Evolutionary conservation across 768 basidiomycete species (phyloP).

Genomic region (Russula abietina): DNA sequence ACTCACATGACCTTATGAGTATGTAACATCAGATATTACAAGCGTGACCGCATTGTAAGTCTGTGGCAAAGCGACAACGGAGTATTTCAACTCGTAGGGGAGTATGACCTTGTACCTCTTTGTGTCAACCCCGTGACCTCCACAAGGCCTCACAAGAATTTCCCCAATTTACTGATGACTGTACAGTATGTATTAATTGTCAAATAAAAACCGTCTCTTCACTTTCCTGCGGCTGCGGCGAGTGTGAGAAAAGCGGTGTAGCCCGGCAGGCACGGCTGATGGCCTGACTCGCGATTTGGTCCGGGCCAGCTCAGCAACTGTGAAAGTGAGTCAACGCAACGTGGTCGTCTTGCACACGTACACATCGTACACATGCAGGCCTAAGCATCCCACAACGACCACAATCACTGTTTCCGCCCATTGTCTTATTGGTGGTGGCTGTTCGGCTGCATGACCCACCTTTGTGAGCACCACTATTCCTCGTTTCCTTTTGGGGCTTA

Average conservation of each 20-base stretch:
- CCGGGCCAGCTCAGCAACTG: neutral
- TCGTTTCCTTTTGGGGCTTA: constrained; percentile 22
- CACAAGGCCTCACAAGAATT: too few relatives aligned
- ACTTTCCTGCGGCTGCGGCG: neutral
- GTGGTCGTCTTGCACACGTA: constrained; percentile 10
- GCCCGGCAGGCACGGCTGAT: neutral
- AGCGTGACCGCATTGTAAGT: too few relatives aligned
- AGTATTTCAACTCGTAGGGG: too few relatives aligned
- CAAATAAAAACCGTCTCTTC: neutral
- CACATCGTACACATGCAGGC: constrained; percentile 21
- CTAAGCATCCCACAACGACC: constrained; percentile 6
- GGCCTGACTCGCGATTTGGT: neutral
- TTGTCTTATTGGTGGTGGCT: constrained; percentile 18
- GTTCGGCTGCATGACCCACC: constrained; percentile 23
- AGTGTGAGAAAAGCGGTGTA: constrained; percentile 19
- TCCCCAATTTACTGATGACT: too few relatives aligned
- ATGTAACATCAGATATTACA: too few relatives aligned
- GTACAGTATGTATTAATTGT: neutral
- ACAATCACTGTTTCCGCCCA: constrained; percentile 4
- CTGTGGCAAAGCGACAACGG: too few relatives aligned
- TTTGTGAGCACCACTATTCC: constrained; percentile 21
- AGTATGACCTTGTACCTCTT: too few relatives aligned
- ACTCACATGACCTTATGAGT: too few relatives aligned
- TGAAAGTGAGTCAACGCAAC: neutral
- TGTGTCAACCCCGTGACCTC: too few relatives aligned